A percentile compares a stretch with the other conserved stretches of the same genome.
These are phyloP conservation scores for Neurospora intermedia DNA, from an alignment of 495 filamentous ascomycete genomes.

Conservation along the genomic window DNA sequence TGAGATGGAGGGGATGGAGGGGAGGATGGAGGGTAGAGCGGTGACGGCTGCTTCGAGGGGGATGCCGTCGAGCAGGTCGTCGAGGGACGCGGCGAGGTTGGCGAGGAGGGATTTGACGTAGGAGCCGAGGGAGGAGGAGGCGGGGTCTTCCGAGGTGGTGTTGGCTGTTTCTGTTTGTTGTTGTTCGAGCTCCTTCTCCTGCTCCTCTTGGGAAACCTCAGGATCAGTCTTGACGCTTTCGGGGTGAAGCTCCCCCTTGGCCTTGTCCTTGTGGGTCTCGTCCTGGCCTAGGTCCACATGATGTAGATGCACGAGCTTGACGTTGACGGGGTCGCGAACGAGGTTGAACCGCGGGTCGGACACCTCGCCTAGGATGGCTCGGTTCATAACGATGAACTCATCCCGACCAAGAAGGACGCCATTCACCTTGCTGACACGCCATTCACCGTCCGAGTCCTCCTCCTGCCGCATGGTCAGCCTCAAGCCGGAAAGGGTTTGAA, in stretches of 20 bases:
- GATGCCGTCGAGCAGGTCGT: constrained; percentile 8
- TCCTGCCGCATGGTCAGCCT: constrained; percentile 74
- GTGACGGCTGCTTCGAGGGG: background rate
- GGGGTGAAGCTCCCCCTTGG: background rate
- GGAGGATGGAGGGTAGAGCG: background rate
- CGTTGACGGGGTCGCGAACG: constrained; percentile 55
- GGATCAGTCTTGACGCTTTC: background rate
- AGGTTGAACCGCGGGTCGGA: constrained; percentile 77
- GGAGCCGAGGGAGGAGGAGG: constrained; percentile 11
- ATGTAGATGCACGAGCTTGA: constrained; percentile 50
- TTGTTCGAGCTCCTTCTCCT: background rate
- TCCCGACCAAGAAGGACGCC: constrained; percentile 76
- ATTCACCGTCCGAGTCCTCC: constrained; percentile 33
- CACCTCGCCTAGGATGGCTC: constrained; percentile 62
- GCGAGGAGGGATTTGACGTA: constrained; percentile 31
- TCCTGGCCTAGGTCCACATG: constrained; percentile 43
- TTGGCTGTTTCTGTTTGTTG: background rate
- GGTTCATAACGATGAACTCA: constrained; percentile 76
- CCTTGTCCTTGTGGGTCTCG: constrained; percentile 9
- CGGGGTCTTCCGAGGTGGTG: background rate
- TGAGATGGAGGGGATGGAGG: constrained; percentile 3
- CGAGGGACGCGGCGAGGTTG: constrained; percentile 19
- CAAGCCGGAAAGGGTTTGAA: constrained; percentile 69
- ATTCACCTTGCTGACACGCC: constrained; percentile 66
- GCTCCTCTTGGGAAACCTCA: background rate